phyloP scores from a whole-genome alignment of 2,329 filamentous ascomycete genomes.

The Tolypocladium ophioglossoides region DNA sequence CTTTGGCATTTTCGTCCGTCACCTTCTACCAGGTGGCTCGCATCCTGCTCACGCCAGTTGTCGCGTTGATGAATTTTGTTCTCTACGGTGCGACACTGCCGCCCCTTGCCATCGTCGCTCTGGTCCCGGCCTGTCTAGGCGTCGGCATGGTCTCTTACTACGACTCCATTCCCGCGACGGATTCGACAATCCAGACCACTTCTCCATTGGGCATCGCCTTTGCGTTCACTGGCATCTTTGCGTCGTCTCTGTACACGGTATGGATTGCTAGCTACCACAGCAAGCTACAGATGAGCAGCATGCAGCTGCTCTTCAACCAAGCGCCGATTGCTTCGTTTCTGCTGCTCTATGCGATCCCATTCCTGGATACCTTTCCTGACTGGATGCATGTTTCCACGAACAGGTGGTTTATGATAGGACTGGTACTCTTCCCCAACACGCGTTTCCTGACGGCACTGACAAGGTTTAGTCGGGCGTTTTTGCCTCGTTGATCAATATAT shows the following conservation, averaged over 20 bases:
- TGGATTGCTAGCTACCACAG: constrained; percentile 58
- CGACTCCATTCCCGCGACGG: constrained; percentile 43
- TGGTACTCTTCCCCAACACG: constrained; percentile 29
- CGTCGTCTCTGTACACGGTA: constrained; percentile 57
- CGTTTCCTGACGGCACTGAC: not conserved
- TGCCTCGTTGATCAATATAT: constrained; percentile 55
- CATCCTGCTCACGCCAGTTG: constrained; percentile 54
- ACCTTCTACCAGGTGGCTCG: constrained; percentile 62
- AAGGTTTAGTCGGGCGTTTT: constrained; percentile 45
- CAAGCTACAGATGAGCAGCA: constrained; percentile 54
- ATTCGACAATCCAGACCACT: constrained; percentile 43
- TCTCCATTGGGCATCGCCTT: constrained; percentile 50
- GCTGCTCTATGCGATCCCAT: constrained; percentile 55
- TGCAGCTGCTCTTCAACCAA: constrained; percentile 61
- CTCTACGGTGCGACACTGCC: constrained; percentile 49
- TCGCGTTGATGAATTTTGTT: constrained; percentile 54
- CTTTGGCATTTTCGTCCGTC: constrained; percentile 55
- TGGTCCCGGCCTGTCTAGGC: constrained; percentile 51
- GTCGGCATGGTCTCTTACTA: constrained; percentile 59
- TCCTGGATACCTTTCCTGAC: constrained; percentile 51
- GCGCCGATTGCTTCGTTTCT: constrained; percentile 52
- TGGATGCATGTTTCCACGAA: constrained; percentile 39
- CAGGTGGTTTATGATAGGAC: constrained; percentile 47
- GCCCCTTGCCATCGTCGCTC: constrained; percentile 37
- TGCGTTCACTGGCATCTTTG: constrained; percentile 52